phyloP scores from a whole-genome alignment of 768 basidiomycete species.

The Pleurotus tuoliensis region DNA sequence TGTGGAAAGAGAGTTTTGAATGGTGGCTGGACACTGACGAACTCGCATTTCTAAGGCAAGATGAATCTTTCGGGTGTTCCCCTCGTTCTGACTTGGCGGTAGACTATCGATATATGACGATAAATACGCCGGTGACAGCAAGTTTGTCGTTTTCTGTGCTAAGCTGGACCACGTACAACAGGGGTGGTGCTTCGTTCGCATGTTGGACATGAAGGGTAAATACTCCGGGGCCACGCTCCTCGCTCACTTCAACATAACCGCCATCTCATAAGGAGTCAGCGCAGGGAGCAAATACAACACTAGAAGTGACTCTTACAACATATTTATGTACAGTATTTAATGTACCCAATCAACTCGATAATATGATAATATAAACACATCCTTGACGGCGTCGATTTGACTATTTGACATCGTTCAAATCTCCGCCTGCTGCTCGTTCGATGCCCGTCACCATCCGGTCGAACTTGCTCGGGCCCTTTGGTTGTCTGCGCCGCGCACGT shows the following conservation, averaged over 20 bases:
- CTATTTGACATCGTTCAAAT: conserved; percentile 25
- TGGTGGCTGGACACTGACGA: conserved; percentile 51
- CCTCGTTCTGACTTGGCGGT: not conserved
- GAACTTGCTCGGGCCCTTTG: conserved; percentile 31
- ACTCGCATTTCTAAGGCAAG: conserved; percentile 49
- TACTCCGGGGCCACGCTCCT: conserved; percentile 36
- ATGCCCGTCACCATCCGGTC: conserved; percentile 51
- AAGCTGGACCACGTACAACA: conserved; percentile 40
- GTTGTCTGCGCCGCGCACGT: conserved; percentile 13
- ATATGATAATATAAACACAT: not conserved
- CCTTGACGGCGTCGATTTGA: not conserved
- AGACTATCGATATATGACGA: conserved; percentile 37
- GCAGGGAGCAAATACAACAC: not conserved
- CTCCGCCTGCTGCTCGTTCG: conserved; percentile 61
- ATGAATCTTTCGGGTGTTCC: not conserved
- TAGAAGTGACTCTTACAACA: not conserved
- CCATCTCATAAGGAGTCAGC: not conserved
- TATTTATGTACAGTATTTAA: not conserved
- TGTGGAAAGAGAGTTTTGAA: conserved; percentile 41
- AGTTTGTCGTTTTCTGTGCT: conserved; percentile 51
- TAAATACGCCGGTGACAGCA: conserved; percentile 40
- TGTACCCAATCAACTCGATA: not conserved
- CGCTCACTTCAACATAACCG: conserved; percentile 15
- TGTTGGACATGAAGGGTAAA: conserved; percentile 51
- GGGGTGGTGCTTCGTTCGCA: conserved; percentile 46